A percentile compares a stretch with the other conserved stretches of the same genome.
These are phyloP conservation scores for Neckera pumila DNA, from an alignment of 225 moss, liverwort and hornwort genomes.

Conservation along the genomic window DNA sequence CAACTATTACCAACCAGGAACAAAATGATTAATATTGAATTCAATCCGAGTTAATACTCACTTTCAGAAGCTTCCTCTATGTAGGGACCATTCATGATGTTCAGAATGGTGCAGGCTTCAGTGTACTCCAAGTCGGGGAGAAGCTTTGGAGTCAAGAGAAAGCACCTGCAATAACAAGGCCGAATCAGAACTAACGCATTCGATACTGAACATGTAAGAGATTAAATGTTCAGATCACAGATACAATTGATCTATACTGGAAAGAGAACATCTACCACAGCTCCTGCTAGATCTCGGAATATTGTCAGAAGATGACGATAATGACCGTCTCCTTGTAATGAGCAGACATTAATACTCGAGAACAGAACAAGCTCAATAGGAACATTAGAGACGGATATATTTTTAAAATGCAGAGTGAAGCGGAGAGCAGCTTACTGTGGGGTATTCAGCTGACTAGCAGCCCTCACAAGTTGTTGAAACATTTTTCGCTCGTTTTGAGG, in stretches of 20 bases:
- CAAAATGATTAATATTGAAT: neutral
- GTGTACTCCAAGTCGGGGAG: conserved; percentile 66
- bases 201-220: neutral
- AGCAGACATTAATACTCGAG: neutral
- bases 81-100: conserved; percentile 60
- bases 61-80: conserved; percentile 62
- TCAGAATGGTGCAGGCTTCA: conserved; percentile 76
- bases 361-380: neutral
- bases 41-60: conserved; percentile 6
- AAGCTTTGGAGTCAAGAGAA: conserved; percentile 70
- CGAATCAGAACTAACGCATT: neutral
- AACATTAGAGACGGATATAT: neutral
- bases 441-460: conserved; percentile 89
- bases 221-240: neutral
- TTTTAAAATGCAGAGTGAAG: neutral
- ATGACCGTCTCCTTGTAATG: neutral
- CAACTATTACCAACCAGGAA: conserved; percentile 3
- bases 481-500: conserved; percentile 94
- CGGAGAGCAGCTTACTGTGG: conserved; percentile 55
- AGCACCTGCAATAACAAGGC: conserved; percentile 43
- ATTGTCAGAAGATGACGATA: neutral
- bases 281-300: neutral
- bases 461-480: conserved; percentile 97
- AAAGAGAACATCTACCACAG: neutral
- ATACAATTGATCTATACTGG: neutral